phyloP scores from a whole-genome alignment of 2,329 filamentous ascomycete genomes.

The Colletotrichum cuscutae region DNA sequence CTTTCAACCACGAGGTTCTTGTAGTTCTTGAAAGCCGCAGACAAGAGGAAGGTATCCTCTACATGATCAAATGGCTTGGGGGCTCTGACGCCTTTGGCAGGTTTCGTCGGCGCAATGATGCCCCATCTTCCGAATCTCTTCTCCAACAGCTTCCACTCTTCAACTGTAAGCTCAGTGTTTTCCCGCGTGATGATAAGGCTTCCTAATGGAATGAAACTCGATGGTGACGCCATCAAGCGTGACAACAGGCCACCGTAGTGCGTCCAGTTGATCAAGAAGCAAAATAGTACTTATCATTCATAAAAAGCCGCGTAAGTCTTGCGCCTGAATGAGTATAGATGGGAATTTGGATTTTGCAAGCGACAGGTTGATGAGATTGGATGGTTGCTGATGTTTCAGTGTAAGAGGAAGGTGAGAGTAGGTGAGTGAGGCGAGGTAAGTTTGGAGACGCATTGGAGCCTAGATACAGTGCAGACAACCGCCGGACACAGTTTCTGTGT shows the following conservation, averaged over 20 bases:
- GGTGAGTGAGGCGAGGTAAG: not conserved
- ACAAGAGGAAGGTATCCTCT: conserved; percentile 39
- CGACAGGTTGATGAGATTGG: not conserved
- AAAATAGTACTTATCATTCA: not conserved
- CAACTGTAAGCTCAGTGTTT: not conserved
- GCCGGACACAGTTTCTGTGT: not conserved
- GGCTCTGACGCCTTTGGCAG: not conserved
- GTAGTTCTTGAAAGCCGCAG: conserved; percentile 41
- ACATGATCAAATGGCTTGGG: not conserved
- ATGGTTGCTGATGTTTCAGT: conserved; percentile 19
- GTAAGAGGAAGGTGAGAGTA: conserved; percentile 6
- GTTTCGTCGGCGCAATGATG: conserved; percentile 22
- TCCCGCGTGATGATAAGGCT: conserved; percentile 44
- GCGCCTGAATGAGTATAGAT: not conserved
- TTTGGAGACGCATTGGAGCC: conserved; percentile 8
- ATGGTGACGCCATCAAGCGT: conserved; percentile 21
- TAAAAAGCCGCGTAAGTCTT: not conserved
- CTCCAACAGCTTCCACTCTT: conserved; percentile 11
- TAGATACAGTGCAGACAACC: conserved; percentile 1
- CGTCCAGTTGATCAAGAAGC: not conserved
- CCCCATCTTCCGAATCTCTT: conserved; percentile 5
- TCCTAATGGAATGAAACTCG: conserved; percentile 54
- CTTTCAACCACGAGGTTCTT: conserved; percentile 46
- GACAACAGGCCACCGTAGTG: not conserved
- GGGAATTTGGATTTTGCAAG: not conserved